A percentile compares a stretch with the other conserved stretches of the same genome.
Conservation (phyloP, 1,284 basidiomycete genomes). For the Sanghuangporus sanghuang region DNA sequence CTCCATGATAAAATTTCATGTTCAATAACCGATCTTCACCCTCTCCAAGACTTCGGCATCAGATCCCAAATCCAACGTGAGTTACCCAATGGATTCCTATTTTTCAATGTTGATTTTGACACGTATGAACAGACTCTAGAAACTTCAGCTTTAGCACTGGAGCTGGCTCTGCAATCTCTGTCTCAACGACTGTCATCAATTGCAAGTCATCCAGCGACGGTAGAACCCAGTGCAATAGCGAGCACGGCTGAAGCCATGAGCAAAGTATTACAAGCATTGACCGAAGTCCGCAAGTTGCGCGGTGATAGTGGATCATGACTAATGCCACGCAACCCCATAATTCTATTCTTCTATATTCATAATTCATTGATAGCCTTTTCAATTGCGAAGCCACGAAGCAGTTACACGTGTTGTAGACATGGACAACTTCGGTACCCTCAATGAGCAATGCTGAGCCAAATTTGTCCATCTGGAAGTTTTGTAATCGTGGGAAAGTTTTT, state of each 20-base stretch:
- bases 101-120: not conserved
- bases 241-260: constrained; percentile 65
- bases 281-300: constrained; percentile 53
- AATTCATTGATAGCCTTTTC: not conserved
- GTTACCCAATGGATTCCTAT: not conserved
- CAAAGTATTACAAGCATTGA: constrained; percentile 59
- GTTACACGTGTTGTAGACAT: not conserved
- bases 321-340: not conserved
- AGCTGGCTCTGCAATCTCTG: constrained; percentile 47
- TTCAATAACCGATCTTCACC: not conserved
- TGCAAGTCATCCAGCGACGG: constrained; percentile 30
- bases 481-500: not conserved
- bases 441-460: not conserved
- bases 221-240: constrained; percentile 49
- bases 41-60: not conserved
- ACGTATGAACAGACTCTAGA: not conserved
- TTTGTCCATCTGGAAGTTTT: not conserved
- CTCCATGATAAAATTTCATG: not conserved
- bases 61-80: not conserved
- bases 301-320: constrained; percentile 6
- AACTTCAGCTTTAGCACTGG: constrained; percentile 34
- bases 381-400: not conserved
- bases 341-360: not conserved
- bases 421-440: not conserved
- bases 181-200: constrained; percentile 46